Evolutionary conservation across 1,284 basidiomycete genomes (phyloP).

Genomic region (Tetrapyrgos nigripes): DNA sequence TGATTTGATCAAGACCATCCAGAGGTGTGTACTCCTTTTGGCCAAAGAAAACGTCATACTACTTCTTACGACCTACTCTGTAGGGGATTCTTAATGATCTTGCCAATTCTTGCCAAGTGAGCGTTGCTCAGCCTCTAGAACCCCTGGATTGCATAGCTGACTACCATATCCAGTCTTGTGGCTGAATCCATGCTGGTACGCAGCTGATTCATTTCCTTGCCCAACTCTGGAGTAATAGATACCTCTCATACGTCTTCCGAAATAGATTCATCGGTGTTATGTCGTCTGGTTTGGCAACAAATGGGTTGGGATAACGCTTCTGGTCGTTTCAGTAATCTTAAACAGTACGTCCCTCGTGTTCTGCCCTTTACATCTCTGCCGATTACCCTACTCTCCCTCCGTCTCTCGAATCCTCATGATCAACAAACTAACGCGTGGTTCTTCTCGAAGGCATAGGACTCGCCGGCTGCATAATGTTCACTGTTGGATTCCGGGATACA

Average conservation of each 20-base stretch:
- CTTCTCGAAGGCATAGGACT: neutral
- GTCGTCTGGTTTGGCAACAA: conserved; percentile 3
- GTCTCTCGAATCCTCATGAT: too few relatives aligned
- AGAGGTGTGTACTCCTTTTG: neutral
- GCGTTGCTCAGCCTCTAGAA: neutral
- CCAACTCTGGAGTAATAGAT: too few relatives aligned
- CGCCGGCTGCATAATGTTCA: conserved; percentile 7
- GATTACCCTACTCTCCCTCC: neutral
- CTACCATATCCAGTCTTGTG: neutral
- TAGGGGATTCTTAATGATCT: conserved; percentile 6
- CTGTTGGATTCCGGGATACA: conserved; percentile 1
- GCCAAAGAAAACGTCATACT: too few relatives aligned
- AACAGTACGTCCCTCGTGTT: neutral
- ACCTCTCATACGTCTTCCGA: neutral
- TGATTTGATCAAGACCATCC: conserved; percentile 1
- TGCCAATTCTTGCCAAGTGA: conserved; percentile 4
- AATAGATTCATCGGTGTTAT: conserved; percentile 7
- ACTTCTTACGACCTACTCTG: too few relatives aligned
- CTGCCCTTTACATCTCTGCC: neutral
- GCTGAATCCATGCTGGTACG: conserved; percentile 4
- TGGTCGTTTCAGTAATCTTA: neutral
- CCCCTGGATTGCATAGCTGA: neutral
- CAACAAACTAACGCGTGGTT: neutral
- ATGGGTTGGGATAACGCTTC: neutral
- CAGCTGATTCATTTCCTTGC: too few relatives aligned